Conservation (phyloP, 2,329 filamentous ascomycete species). For the Fusarium graminum region DNA sequence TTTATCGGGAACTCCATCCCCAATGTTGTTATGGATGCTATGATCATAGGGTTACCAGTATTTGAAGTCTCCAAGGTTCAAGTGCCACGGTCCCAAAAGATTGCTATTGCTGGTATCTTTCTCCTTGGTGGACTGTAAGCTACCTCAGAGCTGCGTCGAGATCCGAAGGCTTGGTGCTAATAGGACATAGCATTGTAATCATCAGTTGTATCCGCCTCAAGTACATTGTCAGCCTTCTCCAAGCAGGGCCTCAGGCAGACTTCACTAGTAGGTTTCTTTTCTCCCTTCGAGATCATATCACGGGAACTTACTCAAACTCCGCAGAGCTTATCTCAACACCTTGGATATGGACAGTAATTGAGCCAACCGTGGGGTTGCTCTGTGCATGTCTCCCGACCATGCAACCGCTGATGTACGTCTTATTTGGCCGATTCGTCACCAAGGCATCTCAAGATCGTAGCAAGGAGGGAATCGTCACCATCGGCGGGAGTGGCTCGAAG, state of each 20-base stretch:
- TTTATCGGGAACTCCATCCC: conserved; percentile 16
- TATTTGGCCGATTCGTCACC: conserved; percentile 5
- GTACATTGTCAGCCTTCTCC: conserved; percentile 1
- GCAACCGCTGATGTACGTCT: neutral
- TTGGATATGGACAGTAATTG: conserved; percentile 15
- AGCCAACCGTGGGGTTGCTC: conserved; percentile 8
- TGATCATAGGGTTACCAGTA: conserved; percentile 9
- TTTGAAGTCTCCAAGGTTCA: conserved; percentile 11
- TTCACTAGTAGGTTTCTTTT: neutral
- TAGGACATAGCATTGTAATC: neutral
- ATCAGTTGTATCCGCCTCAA: conserved; percentile 12
- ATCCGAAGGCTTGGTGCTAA: neutral
- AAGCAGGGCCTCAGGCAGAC: neutral
- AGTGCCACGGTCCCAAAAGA: conserved; percentile 9
- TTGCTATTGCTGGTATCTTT: conserved; percentile 2
- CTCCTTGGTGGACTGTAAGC: conserved; percentile 1
- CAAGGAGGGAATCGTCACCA: conserved; percentile 10
- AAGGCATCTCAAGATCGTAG: neutral
- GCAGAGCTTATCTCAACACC: conserved; percentile 8
- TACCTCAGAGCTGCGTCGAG: too few relatives aligned
- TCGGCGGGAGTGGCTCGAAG: neutral
- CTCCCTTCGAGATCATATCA: accelerated
- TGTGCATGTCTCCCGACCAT: conserved; percentile 18
- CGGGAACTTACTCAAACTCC: neutral
- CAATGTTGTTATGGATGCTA: conserved; percentile 10